Conservation (phyloP, 1,284 basidiomycete species). For the Tilletia caries region DNA sequence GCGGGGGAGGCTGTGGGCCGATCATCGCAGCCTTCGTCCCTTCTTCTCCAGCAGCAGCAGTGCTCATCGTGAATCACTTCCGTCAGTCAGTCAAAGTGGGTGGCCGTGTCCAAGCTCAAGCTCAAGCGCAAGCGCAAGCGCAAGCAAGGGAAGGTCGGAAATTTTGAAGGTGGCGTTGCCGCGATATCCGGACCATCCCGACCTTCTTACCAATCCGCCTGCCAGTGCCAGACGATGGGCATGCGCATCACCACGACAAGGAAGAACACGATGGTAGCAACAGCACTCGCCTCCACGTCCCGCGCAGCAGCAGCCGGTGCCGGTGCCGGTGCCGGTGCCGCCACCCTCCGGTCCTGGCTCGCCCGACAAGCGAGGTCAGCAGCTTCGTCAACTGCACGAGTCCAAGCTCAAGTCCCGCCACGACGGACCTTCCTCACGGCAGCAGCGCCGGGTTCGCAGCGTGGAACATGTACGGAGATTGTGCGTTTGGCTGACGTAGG, state of each 20-base stretch:
- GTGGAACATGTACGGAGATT: too few species aligned
- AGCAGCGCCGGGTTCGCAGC: too few species aligned
- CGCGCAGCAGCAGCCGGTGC: background rate
- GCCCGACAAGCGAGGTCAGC: too few species aligned
- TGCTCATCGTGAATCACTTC: background rate
- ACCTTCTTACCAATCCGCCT: background rate
- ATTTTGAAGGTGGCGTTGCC: too few species aligned
- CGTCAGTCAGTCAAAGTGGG: background rate
- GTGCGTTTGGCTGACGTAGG: too few species aligned
- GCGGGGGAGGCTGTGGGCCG: background rate
- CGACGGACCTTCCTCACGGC: background rate
- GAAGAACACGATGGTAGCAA: background rate
- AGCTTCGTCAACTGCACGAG: too few species aligned
- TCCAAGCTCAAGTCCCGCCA: too few species aligned
- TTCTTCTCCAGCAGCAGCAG: background rate
- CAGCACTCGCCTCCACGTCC: background rate
- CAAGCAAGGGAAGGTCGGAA: too few species aligned
- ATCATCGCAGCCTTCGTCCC: background rate
- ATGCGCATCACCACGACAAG: background rate
- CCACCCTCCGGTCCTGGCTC: background rate
- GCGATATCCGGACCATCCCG: background rate
- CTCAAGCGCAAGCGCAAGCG: background rate
- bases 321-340: too few species aligned
- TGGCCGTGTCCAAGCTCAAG: too few species aligned
- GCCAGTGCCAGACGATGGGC: too few species aligned